These are phyloP conservation scores for Penicillium taxi DNA, from an alignment of 495 filamentous ascomycete genomes.

Conservation along the genomic window DNA sequence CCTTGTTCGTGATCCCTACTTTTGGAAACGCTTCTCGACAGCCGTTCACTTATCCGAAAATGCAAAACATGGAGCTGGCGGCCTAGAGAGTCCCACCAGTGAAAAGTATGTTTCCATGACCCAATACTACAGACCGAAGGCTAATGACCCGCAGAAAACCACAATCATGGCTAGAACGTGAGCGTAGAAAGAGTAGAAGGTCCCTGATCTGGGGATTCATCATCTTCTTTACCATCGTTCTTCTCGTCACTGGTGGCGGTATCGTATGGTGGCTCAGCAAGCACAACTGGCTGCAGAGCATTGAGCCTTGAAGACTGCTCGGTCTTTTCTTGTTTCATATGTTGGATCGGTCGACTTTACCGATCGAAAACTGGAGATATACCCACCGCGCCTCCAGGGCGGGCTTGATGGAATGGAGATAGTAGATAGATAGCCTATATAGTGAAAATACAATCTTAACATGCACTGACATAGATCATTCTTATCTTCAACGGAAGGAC, in stretches of 20 bases:
- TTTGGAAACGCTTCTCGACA: conserved; percentile 56
- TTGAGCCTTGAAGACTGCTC: conserved; percentile 6
- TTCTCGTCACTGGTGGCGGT: conserved; percentile 22
- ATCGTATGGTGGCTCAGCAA: conserved; percentile 34
- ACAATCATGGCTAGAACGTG: conserved; percentile 27
- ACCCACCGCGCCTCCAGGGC: conserved; percentile 21
- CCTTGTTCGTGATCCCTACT: conserved; percentile 49
- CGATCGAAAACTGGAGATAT: conserved; percentile 15
- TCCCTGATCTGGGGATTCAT: conserved; percentile 29
- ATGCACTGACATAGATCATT: too few species aligned
- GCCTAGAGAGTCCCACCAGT: conserved; percentile 8
- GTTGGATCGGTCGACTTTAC: too few species aligned
- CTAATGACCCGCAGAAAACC: conserved; percentile 12
- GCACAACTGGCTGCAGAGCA: conserved; percentile 31
- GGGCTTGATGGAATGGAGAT: conserved; percentile 3
- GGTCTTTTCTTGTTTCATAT: background rate
- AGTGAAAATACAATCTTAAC: background rate
- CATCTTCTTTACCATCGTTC: conserved; percentile 22
- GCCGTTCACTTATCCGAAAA: conserved; percentile 47
- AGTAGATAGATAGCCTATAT: conserved; percentile 3
- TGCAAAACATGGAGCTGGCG: conserved; percentile 10
- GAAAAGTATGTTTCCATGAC: conserved; percentile 9
- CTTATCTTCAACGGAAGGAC: too few species aligned
- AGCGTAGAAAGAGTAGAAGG: conserved; percentile 28
- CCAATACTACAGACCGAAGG: background rate